These are phyloP conservation scores for Penicillium freii DNA, from an alignment of 2,329 filamentous ascomycete genomes.

Conservation along the genomic window DNA sequence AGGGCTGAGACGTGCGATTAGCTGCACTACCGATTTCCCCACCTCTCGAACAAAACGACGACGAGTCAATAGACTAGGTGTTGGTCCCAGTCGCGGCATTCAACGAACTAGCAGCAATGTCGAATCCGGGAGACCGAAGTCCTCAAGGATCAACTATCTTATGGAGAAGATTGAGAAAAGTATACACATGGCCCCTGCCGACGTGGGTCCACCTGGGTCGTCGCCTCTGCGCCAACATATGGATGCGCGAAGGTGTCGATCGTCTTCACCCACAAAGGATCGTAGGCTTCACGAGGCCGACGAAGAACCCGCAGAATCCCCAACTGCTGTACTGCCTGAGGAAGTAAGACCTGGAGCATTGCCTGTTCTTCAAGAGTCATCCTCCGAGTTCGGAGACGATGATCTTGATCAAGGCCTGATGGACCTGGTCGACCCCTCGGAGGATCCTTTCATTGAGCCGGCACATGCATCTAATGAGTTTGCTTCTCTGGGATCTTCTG, in stretches of 20 bases:
- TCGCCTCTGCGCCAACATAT: conserved; percentile 43
- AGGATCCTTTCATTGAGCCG: conserved; percentile 30
- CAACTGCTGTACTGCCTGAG: neutral
- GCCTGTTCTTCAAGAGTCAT: conserved; percentile 26
- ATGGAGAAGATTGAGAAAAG: conserved; percentile 64
- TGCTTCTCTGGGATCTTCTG: conserved; percentile 17
- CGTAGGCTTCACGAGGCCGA: conserved; percentile 8
- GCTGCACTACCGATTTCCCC: conserved; percentile 70
- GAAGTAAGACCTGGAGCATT: neutral
- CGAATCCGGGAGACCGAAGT: conserved; percentile 40
- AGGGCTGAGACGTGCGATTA: conserved; percentile 63
- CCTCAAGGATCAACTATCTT: conserved; percentile 55
- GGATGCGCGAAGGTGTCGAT: conserved; percentile 31
- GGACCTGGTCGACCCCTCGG: conserved; percentile 38
- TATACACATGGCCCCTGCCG: conserved; percentile 36
- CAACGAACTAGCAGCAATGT: conserved; percentile 42
- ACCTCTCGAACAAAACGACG: conserved; percentile 60
- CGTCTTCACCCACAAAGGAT: conserved; percentile 34
- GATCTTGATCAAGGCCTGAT: conserved; percentile 48
- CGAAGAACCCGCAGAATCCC: conserved; percentile 1
- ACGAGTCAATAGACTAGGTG: conserved; percentile 52
- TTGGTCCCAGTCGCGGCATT: conserved; percentile 48
- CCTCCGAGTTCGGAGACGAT: conserved; percentile 50
- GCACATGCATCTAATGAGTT: conserved; percentile 12
- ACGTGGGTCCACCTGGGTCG: conserved; percentile 42